Conservation (phyloP, 2,329 filamentous ascomycete species). For the Ascochyta rabiei region DNA sequence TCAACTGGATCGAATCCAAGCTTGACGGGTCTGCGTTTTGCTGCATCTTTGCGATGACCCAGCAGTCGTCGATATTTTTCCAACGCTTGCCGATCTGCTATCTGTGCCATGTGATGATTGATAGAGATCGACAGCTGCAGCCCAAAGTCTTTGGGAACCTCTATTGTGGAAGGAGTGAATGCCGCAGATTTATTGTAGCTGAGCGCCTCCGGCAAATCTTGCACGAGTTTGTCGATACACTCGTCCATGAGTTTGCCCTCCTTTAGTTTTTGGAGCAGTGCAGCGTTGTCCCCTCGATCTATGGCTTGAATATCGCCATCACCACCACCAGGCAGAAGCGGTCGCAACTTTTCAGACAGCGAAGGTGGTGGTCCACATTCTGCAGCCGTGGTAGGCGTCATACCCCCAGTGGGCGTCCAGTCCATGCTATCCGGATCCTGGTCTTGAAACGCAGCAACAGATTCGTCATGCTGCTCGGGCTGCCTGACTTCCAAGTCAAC, state of each 20-base stretch:
- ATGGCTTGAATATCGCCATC: constrained; percentile 31
- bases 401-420: constrained; percentile 43
- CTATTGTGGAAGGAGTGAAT: constrained; percentile 48
- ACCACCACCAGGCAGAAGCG: constrained; percentile 35
- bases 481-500: constrained; percentile 12
- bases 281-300: constrained; percentile 33
- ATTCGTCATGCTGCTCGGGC: constrained; percentile 11
- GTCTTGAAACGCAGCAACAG: constrained; percentile 25
- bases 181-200: constrained; percentile 42
- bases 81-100: constrained; percentile 45
- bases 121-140: constrained; percentile 47
- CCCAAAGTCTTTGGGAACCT: constrained; percentile 47
- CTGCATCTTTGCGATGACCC: constrained; percentile 42
- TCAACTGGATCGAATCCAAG: constrained; percentile 49
- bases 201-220: constrained; percentile 43
- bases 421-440: constrained; percentile 48
- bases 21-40: constrained; percentile 40
- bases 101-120: constrained; percentile 48
- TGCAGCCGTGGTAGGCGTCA: constrained; percentile 34
- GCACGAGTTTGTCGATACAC: constrained; percentile 46
- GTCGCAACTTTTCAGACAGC: constrained; percentile 40
- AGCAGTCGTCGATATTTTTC: constrained; percentile 47
- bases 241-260: constrained; percentile 47
- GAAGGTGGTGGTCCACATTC: constrained; percentile 40
- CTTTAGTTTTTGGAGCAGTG: constrained; percentile 43